Base-by-base conservation (phyloP, 345 rosid species). In the Lumnitzera littorea region DNA sequence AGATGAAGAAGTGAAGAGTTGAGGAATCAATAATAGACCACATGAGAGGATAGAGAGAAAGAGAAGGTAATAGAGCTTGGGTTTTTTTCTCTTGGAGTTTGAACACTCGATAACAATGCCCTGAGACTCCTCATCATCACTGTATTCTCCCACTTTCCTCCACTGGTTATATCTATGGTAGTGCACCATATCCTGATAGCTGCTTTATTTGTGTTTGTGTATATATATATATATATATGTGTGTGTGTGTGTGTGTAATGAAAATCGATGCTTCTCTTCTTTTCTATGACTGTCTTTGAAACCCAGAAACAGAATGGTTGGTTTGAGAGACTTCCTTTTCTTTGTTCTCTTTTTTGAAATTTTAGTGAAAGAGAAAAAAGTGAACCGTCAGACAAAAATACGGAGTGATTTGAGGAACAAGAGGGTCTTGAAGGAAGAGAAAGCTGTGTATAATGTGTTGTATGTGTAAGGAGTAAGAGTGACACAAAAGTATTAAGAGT, bases 41-140 rank as follows among this genome's bases (percentile, higher is more conserved):
- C 82, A 88, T 62, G 84, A 88, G 53, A 91, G 73, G 46, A 91
- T 58, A 15, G 84, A 77, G 46, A 91, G 84, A n/a, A 88, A 53
- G 61, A 91, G 69, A 24, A 86, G 67, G 55, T 72, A 70, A 0
- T 81, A 64, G 74, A 89, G 83, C 70, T 80, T 86, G 31, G 81
- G 87, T 71, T 78, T 85, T 65, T 71, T 70, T 62, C 72, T 78
- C 72, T 67, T 86, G 48, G 63, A 60, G 68, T 36, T 72, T 3
- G 71, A 70, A 50, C 64, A 76, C 51, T 69, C 75, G 14, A 78
- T 24, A 46, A 52, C 70, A 60, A 80, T 62, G 24, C 67, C 66
- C 25, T 78, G 62, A 11, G 74, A 70, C 62, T 65, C 66, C 47
- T 68, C 70, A 50, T 62, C 69, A 29, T 66, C 76, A n/a, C 61